These are phyloP conservation scores for Apiospora sp. DNA, from an alignment of 2,329 filamentous ascomycete genomes.

Conservation along the genomic window DNA sequence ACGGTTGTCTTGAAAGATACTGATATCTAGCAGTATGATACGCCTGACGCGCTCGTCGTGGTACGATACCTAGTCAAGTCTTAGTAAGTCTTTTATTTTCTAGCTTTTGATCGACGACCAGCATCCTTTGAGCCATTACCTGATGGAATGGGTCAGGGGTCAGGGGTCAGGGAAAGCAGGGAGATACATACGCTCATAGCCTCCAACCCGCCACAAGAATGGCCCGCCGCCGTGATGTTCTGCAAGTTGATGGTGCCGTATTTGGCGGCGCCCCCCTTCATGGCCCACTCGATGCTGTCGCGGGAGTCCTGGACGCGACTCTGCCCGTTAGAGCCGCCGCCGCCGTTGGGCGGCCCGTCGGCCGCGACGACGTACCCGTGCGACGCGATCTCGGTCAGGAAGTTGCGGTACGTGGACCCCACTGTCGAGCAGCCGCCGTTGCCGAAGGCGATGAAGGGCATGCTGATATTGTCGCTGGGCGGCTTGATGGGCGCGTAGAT, in stretches of 20 bases:
- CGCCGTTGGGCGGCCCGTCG: constrained; percentile 30
- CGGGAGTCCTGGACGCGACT: constrained; percentile 30
- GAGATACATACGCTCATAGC: constrained; percentile 26
- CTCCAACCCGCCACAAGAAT: constrained; percentile 36
- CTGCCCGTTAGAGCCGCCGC: constrained; percentile 30
- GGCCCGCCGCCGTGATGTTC: constrained; percentile 37
- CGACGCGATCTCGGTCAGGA: constrained; percentile 36
- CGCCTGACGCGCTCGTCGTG: constrained; percentile 34
- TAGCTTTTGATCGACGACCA: no score
- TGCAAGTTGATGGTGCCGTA: constrained; percentile 34
- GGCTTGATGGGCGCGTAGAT: constrained; percentile 34
- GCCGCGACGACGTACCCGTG: constrained; percentile 36
- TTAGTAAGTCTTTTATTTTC: not conserved
- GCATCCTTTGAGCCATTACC: no score
- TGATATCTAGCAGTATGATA: constrained; percentile 34
- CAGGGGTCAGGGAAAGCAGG: no score
- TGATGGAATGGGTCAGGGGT: no score
- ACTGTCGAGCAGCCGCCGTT: constrained; percentile 36
- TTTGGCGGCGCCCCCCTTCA: constrained; percentile 31
- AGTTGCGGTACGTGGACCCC: constrained; percentile 33
- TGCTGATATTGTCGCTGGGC: constrained; percentile 25
- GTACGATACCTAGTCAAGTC: constrained; percentile 27
- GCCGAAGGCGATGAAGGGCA: constrained; percentile 35
- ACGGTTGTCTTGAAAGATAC: constrained; percentile 36
- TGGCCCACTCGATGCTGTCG: constrained; percentile 32